These are phyloP conservation scores for Alternaria burnsii DNA, from an alignment of 2,329 filamentous ascomycete genomes.

Conservation along the genomic window DNA sequence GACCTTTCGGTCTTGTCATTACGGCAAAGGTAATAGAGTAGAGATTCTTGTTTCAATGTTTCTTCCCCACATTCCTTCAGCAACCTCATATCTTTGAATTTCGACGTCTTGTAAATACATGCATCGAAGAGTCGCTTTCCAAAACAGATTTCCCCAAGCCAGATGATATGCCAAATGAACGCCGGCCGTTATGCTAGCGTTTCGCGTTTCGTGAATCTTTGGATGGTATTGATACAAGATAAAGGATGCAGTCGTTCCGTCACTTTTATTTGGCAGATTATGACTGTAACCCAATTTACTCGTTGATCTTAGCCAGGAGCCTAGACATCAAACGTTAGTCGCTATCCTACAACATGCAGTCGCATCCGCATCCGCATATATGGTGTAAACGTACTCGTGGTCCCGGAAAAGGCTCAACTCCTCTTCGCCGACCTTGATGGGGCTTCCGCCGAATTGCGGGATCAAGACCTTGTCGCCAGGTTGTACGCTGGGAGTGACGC, in stretches of 20 bases:
- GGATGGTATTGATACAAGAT: constrained; percentile 38
- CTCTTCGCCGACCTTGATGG: constrained; percentile 96
- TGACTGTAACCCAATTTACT: constrained; percentile 63
- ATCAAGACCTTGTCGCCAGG: constrained; percentile 94
- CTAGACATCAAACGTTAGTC: constrained; percentile 59
- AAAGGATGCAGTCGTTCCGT: background rate
- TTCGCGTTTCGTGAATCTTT: constrained; percentile 20
- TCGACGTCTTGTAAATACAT: constrained; percentile 26
- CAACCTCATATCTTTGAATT: background rate
- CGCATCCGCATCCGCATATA: background rate
- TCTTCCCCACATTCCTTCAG: constrained; percentile 12
- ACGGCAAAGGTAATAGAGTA: constrained; percentile 14
- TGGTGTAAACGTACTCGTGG: constrained; percentile 79
- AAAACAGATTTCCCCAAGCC: constrained; percentile 29
- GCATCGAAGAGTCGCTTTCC: constrained; percentile 23
- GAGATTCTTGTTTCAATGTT: constrained; percentile 30
- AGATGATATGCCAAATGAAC: constrained; percentile 37
- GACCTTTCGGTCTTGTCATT: background rate
- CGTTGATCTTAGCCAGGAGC: constrained; percentile 98
- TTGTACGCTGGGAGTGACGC: constrained; percentile 81
- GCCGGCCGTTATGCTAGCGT: constrained; percentile 43
- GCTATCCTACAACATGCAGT: background rate
- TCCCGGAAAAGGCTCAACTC: constrained; percentile 97
- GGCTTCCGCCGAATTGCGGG: constrained; percentile 91
- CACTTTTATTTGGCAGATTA: background rate